Evolutionary conservation across 192 early-diverging fungal genomes (phyloP).

Genomic region (Geranomyces michiganensis): DNA sequence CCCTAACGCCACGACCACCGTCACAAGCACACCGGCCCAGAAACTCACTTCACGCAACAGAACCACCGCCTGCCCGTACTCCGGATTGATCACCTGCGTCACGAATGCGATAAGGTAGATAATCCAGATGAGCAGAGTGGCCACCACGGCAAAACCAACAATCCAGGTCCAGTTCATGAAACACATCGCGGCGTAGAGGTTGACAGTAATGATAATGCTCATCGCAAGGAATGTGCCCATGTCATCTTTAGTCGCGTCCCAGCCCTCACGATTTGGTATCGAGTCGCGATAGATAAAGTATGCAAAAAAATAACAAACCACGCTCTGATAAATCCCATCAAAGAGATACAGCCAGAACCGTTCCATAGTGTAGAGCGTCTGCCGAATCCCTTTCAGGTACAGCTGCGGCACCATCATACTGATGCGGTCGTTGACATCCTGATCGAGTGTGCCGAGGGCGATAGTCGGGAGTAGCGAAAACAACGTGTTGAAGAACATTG

Average conservation of each 20-base stretch:
- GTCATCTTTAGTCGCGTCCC: constrained; percentile 59
- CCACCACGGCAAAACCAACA: constrained; percentile 62
- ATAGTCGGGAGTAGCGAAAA: constrained; percentile 89
- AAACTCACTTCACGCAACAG: constrained; percentile 71
- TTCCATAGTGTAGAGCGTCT: constrained; percentile 78
- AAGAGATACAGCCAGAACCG: constrained; percentile 86
- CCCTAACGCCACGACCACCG: constrained; percentile 70
- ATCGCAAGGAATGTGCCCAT: constrained; percentile 82
- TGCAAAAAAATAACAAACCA: constrained; percentile 78
- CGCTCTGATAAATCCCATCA: constrained; percentile 92
- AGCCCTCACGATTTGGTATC: constrained; percentile 55
- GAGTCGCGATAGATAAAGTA: constrained; percentile 66
- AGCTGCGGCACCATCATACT: constrained; percentile 59
- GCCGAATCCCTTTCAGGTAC: constrained; percentile 84
- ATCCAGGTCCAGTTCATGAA: constrained; percentile 87
- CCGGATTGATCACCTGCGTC: constrained; percentile 53
- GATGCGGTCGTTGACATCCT: constrained; percentile 66
- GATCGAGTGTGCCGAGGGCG: constrained; percentile 63
- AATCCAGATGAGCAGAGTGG: constrained; percentile 71
- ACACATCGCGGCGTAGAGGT: constrained; percentile 75
- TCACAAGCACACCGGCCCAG: constrained; percentile 72
- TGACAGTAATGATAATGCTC: constrained; percentile 78
- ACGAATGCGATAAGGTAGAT: constrained; percentile 72
- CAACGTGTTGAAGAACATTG: constrained; percentile 91
- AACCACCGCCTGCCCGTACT: constrained; percentile 70